Evolutionary conservation across 345 rosid species (phyloP).

Genomic region (Aquilaria yunnanensis): DNA sequence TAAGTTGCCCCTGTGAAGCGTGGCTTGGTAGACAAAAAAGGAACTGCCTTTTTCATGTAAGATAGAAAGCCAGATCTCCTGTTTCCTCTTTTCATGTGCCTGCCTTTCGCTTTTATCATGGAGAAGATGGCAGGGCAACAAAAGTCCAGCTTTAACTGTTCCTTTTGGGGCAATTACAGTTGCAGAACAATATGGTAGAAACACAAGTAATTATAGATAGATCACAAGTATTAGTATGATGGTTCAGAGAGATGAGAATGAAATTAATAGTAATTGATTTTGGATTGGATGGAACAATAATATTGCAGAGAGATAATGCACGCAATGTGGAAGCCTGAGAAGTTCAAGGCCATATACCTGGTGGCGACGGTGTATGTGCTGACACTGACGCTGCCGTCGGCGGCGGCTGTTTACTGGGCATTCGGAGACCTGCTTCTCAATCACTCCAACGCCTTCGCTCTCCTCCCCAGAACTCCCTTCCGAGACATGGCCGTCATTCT

Average conservation of each 20-base stretch:
- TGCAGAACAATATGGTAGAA: too few species aligned
- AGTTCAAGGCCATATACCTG: constrained; percentile 89
- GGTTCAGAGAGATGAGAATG: background rate
- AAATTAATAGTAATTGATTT: background rate
- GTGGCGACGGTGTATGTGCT: constrained; percentile 81
- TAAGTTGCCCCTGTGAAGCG: constrained; percentile 25
- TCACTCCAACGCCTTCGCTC: constrained; percentile 94
- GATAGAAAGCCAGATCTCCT: constrained; percentile 34
- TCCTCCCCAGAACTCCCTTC: constrained; percentile 63
- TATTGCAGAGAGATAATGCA: constrained; percentile 88
- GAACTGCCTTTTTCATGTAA: constrained; percentile 18
- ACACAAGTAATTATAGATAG: too few species aligned
- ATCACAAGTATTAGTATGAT: background rate
- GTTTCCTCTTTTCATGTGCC: constrained; percentile 2
- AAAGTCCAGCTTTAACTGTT: constrained; percentile 15
- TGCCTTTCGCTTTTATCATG: constrained; percentile 33
- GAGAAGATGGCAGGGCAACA: constrained; percentile 4
- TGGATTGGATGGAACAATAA: too few species aligned
- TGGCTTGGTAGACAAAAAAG: constrained; percentile 40
- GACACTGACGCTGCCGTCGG: constrained; percentile 94
- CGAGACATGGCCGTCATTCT: constrained; percentile 90
- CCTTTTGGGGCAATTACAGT: too few species aligned
- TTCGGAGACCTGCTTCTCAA: constrained; percentile 93
- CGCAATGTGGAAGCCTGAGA: constrained; percentile 99
- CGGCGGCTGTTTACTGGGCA: constrained; percentile 94